Conservation (phyloP, 2,329 filamentous ascomycete genomes). For the Verticillium tricorpus region DNA sequence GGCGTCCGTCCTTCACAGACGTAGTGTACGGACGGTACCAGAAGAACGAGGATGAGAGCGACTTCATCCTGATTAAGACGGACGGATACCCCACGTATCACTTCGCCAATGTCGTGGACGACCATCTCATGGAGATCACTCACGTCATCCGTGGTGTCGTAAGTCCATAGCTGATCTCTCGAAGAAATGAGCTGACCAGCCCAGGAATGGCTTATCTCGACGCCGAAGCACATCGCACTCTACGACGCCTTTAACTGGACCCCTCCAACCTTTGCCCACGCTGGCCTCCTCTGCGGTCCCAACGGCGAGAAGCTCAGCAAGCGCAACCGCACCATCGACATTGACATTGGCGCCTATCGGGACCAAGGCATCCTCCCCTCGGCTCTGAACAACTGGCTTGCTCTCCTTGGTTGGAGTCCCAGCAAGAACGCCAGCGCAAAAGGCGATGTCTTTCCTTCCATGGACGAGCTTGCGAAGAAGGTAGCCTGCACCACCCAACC, state of each 20-base stretch:
- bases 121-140: conserved; percentile 91
- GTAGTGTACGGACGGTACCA: conserved; percentile 70
- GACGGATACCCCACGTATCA: conserved; percentile 96
- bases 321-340: conserved; percentile 54
- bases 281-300: conserved; percentile 67
- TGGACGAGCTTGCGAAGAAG: conserved; percentile 66
- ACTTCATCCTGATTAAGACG: conserved; percentile 85
- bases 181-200: not conserved
- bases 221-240: conserved; percentile 66
- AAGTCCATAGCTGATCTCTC: conserved; percentile 21
- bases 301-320: conserved; percentile 82
- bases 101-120: conserved; percentile 94
- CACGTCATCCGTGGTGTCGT: conserved; percentile 88
- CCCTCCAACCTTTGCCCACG: conserved; percentile 72
- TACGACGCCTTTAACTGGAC: conserved; percentile 75
- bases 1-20: conserved; percentile 65
- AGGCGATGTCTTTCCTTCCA: conserved; percentile 63
- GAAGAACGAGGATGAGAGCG: conserved; percentile 57
- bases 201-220: conserved; percentile 93
- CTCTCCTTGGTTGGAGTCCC: conserved; percentile 80
- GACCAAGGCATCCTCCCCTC: conserved; percentile 40
- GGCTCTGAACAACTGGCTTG: conserved; percentile 72
- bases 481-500: conserved; percentile 35
- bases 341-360: conserved; percentile 49
- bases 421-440: conserved; percentile 35